Conservation (phyloP, 2,329 filamentous ascomycete genomes). For the Paecilomyces variotii region DNA sequence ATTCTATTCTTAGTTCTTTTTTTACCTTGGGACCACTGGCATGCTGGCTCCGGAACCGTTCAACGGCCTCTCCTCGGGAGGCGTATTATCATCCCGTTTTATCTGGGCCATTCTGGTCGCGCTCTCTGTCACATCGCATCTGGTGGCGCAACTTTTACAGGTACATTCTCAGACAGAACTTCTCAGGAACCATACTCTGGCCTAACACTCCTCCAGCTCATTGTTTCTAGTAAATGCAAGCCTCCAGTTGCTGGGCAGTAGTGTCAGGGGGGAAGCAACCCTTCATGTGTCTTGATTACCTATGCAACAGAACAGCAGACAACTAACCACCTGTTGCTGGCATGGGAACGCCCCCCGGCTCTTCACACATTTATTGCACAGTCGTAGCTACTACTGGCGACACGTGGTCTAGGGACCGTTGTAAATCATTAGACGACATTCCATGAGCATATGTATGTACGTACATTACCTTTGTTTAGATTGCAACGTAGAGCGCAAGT, state of each 20-base stretch:
- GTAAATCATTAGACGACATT: neutral
- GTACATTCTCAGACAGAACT: neutral
- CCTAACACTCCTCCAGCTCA: neutral
- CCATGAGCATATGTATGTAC: neutral
- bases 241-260: neutral
- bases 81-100: neutral
- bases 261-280: neutral
- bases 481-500: neutral
- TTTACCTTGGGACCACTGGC: neutral
- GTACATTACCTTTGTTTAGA: neutral
- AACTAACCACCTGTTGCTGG: neutral
- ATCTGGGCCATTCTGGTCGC: neutral
- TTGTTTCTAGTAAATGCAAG: neutral
- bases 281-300: neutral
- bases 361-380: neutral
- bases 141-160: neutral
- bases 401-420: neutral
- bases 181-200: neutral
- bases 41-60: neutral
- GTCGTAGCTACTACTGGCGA: neutral
- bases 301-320: neutral
- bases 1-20: neutral
- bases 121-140: neutral
- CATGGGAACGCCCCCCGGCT: neutral
- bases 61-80: neutral